Evolutionary conservation across 164 flowering plant genomes (phyloP), one percentile per base, ranked within the genome.

Genomic region (Pachysandra terminalis): DNA sequence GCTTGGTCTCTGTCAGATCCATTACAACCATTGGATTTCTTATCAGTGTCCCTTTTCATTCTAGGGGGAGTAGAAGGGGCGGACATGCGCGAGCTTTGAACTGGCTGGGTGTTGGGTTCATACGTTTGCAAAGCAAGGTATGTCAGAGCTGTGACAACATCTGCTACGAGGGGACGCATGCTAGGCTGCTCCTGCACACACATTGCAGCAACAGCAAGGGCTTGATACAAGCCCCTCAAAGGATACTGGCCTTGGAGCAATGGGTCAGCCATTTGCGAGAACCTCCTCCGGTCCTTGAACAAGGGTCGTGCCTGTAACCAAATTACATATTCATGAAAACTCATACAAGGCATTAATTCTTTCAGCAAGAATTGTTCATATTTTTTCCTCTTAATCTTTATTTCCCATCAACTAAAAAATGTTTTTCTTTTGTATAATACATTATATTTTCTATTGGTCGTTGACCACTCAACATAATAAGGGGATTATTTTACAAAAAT

Each of bases 201-300:
- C 96, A 92, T 92, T 23, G 93, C 94, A 17, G 98, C 98, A 66
- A 92, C 83, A 60, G 94, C 94, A 66, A 92, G 91, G 19, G 96
- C 98, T 82, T 92, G 96, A 68, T 87, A 92, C 70, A 92, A 68
- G 37, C 95, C 94, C 62, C 96, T 82, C 58, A 71, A 67, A 15
- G 97, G 96, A 68, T 86, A 91, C 61, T 83, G 88, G 19, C 94
- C 87, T 73, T 90, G 86, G 23, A 91, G 92, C 68, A 71, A 16
- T 3, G 97, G 97, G 71, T 91, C 97, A 12, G 86, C 93, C 82
- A 91, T 88, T 77, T 85, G 89, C 12, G 86, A 56, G 55, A 91
- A 90, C 57, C 81, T 88, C 69, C 84, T 82, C 68, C 88, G 63
- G 65, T 92, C 97, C 68, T 79, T 90, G 69, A 92, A 92, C 70